phyloP scores from a whole-genome alignment of 805 yeast genomes.

The Middelhovenomyces tepae region DNA sequence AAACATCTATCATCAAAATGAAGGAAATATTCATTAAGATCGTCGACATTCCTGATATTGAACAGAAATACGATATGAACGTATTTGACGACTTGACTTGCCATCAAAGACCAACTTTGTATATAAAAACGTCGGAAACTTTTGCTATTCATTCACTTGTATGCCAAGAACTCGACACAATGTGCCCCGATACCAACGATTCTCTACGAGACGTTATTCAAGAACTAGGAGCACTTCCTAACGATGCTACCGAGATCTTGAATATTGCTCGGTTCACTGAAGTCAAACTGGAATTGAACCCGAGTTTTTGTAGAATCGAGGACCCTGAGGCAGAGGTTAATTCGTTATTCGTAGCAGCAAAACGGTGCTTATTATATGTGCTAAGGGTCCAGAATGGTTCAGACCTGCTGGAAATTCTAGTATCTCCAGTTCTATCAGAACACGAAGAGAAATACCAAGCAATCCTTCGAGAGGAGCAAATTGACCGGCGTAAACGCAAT shows the following conservation, averaged over 20 bases:
- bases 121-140: conserved; percentile 29
- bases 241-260: conserved; percentile 37
- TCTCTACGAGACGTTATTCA: conserved; percentile 39
- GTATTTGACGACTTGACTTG: conserved; percentile 63
- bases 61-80: conserved; percentile 49
- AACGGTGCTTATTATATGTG: conserved; percentile 72
- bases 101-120: conserved; percentile 34
- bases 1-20: conserved; percentile 40
- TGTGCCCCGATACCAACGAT: conserved; percentile 37
- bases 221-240: conserved; percentile 35
- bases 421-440: conserved; percentile 53
- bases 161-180: conserved; percentile 20
- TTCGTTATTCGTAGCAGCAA: conserved; percentile 63
- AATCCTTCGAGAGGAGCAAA: conserved; percentile 42
- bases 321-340: conserved; percentile 49
- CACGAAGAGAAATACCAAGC: conserved; percentile 61
- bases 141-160: conserved; percentile 31
- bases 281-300: conserved; percentile 51
- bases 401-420: conserved; percentile 57
- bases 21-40: conserved; percentile 38
- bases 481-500: conserved; percentile 24
- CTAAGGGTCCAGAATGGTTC: conserved; percentile 69
- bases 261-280: conserved; percentile 44
- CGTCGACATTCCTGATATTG: conserved; percentile 48
- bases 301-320: conserved; percentile 36